phyloP scores from a whole-genome alignment of 208 protist genomes.

The Naegleria gruberi region DNA sequence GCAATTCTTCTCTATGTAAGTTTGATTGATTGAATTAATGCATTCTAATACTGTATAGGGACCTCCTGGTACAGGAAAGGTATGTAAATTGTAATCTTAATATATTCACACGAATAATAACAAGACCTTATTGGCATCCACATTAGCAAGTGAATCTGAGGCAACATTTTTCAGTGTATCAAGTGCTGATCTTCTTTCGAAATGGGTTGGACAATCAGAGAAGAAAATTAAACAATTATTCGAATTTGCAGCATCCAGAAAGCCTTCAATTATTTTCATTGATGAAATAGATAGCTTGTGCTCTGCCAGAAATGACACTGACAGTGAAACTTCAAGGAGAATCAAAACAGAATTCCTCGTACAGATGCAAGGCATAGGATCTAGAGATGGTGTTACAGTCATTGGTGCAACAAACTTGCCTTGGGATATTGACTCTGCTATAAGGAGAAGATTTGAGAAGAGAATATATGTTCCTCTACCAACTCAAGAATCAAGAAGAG shows the following conservation, averaged over 20 bases:
- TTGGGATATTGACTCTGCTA: constrained; percentile 58
- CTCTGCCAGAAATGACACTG: constrained; percentile 61
- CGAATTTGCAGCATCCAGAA: constrained; percentile 55
- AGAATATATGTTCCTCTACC: constrained; percentile 79
- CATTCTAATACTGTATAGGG: too few species aligned
- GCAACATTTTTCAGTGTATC: constrained; percentile 80
- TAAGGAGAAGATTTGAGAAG: constrained; percentile 68
- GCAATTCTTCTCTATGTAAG: constrained; percentile 82
- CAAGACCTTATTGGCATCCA: constrained; percentile 83
- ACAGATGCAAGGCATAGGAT: constrained; percentile 72
- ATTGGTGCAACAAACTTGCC: constrained; percentile 68
- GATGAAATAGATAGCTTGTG: constrained; percentile 99
- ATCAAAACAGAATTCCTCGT: constrained; percentile 99
- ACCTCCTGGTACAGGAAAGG: constrained; percentile 39
- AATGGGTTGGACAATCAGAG: constrained; percentile 95
- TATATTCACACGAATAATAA: background rate
- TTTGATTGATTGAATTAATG: too few species aligned
- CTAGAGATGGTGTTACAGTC: constrained; percentile 46
- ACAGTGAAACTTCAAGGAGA: constrained; percentile 80
- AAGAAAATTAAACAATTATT: constrained; percentile 86
- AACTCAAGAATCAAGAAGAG: constrained; percentile 42
- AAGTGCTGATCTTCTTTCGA: constrained; percentile 83
- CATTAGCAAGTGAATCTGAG: constrained; percentile 74
- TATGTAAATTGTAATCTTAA: background rate
- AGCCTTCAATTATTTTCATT: constrained; percentile 94